Evolutionary conservation across 1,284 basidiomycete species (phyloP).

Genomic region (Fomitopsis palustris): DNA sequence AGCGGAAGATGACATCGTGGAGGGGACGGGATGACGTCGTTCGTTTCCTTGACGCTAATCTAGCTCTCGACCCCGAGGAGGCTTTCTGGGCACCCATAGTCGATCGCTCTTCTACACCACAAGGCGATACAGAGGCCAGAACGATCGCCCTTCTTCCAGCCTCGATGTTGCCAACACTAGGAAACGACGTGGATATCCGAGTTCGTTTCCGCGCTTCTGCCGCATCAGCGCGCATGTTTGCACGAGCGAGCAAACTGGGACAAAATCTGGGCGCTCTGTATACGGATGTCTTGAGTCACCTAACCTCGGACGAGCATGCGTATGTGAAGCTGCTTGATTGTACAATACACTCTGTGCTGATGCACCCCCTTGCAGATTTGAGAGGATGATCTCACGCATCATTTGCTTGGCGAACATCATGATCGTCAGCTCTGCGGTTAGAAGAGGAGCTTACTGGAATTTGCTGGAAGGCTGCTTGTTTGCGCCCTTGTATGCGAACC

Average conservation of each 20-base stretch:
- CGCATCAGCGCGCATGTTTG: constrained; percentile 60
- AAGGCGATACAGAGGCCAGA: constrained; percentile 24
- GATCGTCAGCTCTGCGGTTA: constrained; percentile 73
- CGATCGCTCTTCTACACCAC: constrained; percentile 19
- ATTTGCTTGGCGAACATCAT: constrained; percentile 83
- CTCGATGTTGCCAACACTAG: constrained; percentile 48
- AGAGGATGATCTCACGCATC: constrained; percentile 77
- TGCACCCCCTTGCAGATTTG: constrained; percentile 47
- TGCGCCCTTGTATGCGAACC: constrained; percentile 45
- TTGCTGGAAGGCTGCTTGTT: constrained; percentile 69
- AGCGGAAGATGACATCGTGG: constrained; percentile 59
- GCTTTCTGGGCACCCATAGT: constrained; percentile 40
- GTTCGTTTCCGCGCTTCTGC: constrained; percentile 78
- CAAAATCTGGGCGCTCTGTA: constrained; percentile 40
- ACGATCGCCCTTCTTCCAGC: constrained; percentile 35
- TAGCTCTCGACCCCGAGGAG: constrained; percentile 57
- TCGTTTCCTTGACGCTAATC: constrained; percentile 64
- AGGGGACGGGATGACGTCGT: constrained; percentile 61
- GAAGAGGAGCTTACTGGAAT: constrained; percentile 89
- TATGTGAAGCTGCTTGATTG: constrained; percentile 30
- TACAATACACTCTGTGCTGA: constrained; percentile 3
- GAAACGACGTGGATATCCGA: constrained; percentile 76
- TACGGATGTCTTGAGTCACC: constrained; percentile 36
- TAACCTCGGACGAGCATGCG: constrained; percentile 44
- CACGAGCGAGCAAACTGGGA: constrained; percentile 30